Evolutionary conservation across 2,329 filamentous ascomycete genomes (phyloP).

Genomic region (Trichoderma citrinoviride): DNA sequence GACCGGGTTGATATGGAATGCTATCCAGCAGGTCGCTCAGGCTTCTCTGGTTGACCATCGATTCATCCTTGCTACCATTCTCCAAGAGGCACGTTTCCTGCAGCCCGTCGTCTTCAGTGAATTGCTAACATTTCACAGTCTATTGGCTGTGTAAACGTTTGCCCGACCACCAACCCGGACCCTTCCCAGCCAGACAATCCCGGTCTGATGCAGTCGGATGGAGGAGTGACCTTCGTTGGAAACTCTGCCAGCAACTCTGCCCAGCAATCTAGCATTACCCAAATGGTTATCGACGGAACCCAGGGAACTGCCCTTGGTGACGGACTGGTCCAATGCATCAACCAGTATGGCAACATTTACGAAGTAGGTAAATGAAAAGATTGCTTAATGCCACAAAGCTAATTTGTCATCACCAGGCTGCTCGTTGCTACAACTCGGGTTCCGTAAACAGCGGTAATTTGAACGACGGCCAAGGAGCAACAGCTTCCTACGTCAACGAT

Average conservation of each 20-base stretch:
- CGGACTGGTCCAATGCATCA: slow-evolving; percentile 34
- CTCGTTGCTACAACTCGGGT: slow-evolving; percentile 26
- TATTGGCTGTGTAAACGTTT: slow-evolving; percentile 43
- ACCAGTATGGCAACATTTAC: slow-evolving; percentile 11
- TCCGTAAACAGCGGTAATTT: slow-evolving; percentile 26
- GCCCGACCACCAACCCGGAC: slow-evolving; percentile 38
- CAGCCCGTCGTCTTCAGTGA: neutral
- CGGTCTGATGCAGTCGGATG: slow-evolving; percentile 41
- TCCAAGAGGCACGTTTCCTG: neutral
- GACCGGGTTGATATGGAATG: slow-evolving; percentile 4
- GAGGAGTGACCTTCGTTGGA: slow-evolving; percentile 30
- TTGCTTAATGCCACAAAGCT: no score
- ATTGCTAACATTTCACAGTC: slow-evolving; percentile 32
- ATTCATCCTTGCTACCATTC: slow-evolving; percentile 13
- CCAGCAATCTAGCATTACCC: slow-evolving; percentile 25
- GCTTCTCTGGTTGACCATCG: slow-evolving; percentile 8
- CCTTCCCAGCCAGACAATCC: slow-evolving; percentile 34
- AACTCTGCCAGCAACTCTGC: slow-evolving; percentile 37
- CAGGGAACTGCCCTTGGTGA: slow-evolving; percentile 42
- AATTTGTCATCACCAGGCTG: slow-evolving; percentile 25
- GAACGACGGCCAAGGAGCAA: slow-evolving; percentile 23
- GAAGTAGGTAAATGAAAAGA: neutral
- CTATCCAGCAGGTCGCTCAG: slow-evolving; percentile 12
- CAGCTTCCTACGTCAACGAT: slow-evolving; percentile 24
- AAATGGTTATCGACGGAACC: slow-evolving; percentile 42